These are phyloP conservation scores for Colletotrichum trifolii DNA, from an alignment of 2,329 filamentous ascomycete genomes.

Conservation along the genomic window DNA sequence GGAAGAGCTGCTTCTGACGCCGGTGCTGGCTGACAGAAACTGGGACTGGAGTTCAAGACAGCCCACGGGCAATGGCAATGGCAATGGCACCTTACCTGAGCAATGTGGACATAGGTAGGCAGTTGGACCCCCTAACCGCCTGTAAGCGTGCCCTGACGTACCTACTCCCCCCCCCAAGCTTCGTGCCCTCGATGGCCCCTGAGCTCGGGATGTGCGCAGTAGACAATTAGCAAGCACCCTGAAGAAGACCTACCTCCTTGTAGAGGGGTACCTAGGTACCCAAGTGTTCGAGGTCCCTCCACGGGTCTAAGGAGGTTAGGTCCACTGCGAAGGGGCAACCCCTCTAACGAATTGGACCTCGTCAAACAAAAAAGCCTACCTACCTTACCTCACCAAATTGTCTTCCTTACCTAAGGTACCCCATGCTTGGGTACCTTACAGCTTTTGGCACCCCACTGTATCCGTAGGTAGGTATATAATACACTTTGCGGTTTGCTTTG, in stretches of 20 bases:
- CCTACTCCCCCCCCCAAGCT: not conserved
- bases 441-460: too few species aligned
- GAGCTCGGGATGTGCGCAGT: not conserved
- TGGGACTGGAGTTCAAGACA: constrained; percentile 35
- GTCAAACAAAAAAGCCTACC: too few species aligned
- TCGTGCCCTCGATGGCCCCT: too few species aligned
- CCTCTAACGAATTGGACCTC: constrained; percentile 4
- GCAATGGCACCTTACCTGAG: too few species aligned
- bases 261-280: not conserved
- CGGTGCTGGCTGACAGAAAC: not conserved
- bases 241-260: too few species aligned
- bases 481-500: too few species aligned
- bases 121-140: too few species aligned
- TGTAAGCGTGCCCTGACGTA: constrained; percentile 11
- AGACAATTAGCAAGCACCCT: too few species aligned
- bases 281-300: too few species aligned
- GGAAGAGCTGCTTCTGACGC: constrained; percentile 21
- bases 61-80: not conserved
- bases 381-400: not conserved
- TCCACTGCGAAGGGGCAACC: constrained; percentile 29
- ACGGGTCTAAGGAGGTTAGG: not conserved
- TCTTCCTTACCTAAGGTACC: not conserved
- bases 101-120: constrained; percentile 16
- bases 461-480: too few species aligned
- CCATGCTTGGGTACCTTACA: too few species aligned